These are phyloP conservation scores for Phytophthora quininea DNA, from an alignment of 352 stramenopile species.

Conservation along the genomic window DNA sequence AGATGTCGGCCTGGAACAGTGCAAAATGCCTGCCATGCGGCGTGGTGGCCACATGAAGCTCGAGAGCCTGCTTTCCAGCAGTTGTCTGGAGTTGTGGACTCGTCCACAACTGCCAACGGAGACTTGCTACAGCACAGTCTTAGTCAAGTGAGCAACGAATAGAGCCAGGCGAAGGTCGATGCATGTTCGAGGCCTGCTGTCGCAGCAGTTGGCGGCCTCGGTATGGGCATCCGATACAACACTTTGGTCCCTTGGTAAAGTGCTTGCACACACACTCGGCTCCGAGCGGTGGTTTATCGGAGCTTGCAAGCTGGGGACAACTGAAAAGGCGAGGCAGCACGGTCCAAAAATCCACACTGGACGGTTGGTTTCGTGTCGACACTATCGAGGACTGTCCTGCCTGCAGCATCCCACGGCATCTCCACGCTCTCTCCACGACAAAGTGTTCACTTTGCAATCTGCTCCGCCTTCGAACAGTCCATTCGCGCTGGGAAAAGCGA, in stretches of 20 bases:
- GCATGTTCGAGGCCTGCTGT: not conserved
- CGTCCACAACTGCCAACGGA: not conserved
- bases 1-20: constrained; percentile 1
- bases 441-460: not conserved
- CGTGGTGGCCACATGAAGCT: not conserved
- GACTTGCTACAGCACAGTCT: too few species aligned
- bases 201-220: not conserved
- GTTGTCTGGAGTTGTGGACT: not conserved
- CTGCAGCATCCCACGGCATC: not conserved
- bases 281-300: too few species aligned
- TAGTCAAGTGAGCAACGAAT: not conserved
- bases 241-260: not conserved
- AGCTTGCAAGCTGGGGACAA: not conserved
- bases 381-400: not conserved
- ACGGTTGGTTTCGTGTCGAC: not conserved
- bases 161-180: not conserved
- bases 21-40: constrained; percentile 1
- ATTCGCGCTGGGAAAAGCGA: constrained; percentile 13
- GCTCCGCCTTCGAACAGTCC: not conserved
- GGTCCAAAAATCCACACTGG: not conserved
- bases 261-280: too few species aligned
- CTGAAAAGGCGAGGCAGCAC: not conserved
- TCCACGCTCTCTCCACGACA: not conserved
- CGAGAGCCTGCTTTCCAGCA: not conserved
- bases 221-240: not conserved